Percentiles rank a stretch among this genome's conserved stretches.
phyloP scores from a whole-genome alignment of 495 filamentous ascomycete genomes.

The Penicillium goetzii region DNA sequence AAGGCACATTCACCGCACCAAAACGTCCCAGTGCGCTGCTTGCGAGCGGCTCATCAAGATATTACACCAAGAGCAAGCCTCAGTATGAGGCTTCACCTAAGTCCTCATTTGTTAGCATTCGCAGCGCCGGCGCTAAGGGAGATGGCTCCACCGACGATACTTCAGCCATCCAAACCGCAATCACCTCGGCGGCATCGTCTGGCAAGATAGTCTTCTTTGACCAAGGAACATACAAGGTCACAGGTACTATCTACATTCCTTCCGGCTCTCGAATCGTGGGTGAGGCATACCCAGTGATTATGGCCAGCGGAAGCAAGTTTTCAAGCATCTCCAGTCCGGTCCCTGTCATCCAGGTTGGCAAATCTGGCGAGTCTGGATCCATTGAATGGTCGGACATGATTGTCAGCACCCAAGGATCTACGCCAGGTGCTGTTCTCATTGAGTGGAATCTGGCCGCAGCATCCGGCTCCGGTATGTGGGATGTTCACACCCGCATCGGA shows the following conservation, averaged over 20 bases:
- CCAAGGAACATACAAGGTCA: constrained; percentile 52
- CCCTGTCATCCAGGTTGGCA: constrained; percentile 67
- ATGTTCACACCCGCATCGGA: constrained; percentile 60
- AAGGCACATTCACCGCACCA: constrained; percentile 41
- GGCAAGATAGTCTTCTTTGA: constrained; percentile 56
- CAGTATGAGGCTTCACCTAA: constrained; percentile 56
- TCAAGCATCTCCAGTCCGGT: constrained; percentile 62
- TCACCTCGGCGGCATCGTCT: constrained; percentile 42
- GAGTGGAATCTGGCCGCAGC: constrained; percentile 68
- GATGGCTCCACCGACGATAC: constrained; percentile 75
- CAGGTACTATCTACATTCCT: constrained; percentile 50
- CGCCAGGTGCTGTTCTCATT: constrained; percentile 71
- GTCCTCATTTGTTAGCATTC: constrained; percentile 62
- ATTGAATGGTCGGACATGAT: constrained; percentile 65
- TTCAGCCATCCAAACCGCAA: constrained; percentile 48
- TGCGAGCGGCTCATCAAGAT: constrained; percentile 40
- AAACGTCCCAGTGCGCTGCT: constrained; percentile 45
- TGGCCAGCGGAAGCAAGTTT: constrained; percentile 64
- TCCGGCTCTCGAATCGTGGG: constrained; percentile 48
- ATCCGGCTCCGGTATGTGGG: constrained; percentile 59
- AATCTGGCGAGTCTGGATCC: constrained; percentile 52
- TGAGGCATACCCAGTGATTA: constrained; percentile 66
- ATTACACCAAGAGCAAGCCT: constrained; percentile 57
- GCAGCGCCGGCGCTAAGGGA: constrained; percentile 62
- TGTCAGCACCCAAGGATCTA: constrained; percentile 59